phyloP scores from a whole-genome alignment of 2,329 filamentous ascomycete species.

The Hypoxylon sp. region DNA sequence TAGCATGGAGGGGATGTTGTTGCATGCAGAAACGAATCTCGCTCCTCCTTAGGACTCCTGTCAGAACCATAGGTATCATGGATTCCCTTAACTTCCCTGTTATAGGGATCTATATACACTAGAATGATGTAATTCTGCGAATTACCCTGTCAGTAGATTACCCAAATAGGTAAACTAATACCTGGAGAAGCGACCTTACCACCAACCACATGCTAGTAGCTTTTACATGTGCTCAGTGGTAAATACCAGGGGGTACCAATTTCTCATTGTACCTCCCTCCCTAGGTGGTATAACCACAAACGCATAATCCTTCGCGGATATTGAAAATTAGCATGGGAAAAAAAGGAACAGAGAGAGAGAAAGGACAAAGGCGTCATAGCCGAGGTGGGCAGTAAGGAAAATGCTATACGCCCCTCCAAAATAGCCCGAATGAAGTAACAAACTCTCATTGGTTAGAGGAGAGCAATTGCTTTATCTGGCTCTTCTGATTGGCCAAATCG shows the following conservation, averaged over 20 bases:
- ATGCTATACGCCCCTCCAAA: slow-evolving; percentile 14
- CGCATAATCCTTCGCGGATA: not conserved
- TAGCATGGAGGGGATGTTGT: slow-evolving; percentile 20
- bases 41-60: slow-evolving; percentile 9
- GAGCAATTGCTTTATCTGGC: slow-evolving; percentile 34
- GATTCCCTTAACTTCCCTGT: slow-evolving; percentile 7
- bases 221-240: slow-evolving; percentile 11
- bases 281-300: not conserved
- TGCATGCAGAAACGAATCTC: slow-evolving; percentile 19
- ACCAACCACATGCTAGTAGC: slow-evolving; percentile 9
- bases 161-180: slow-evolving; percentile 33
- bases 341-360: not conserved
- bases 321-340: not conserved
- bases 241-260: not conserved
- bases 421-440: slow-evolving; percentile 17
- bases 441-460: slow-evolving; percentile 16
- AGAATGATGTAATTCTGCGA: slow-evolving; percentile 39
- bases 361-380: slow-evolving; percentile 11
- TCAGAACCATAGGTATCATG: slow-evolving; percentile 31
- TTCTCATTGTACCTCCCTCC: no score
- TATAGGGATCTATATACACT: slow-evolving; percentile 24
- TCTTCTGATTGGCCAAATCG: slow-evolving; percentile 37
- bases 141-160: slow-evolving; percentile 15
- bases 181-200: not conserved
- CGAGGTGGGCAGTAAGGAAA: slow-evolving; percentile 9